Evolutionary conservation across 305 asterid genomes (phyloP).

Genomic region (Lippia alba): DNA sequence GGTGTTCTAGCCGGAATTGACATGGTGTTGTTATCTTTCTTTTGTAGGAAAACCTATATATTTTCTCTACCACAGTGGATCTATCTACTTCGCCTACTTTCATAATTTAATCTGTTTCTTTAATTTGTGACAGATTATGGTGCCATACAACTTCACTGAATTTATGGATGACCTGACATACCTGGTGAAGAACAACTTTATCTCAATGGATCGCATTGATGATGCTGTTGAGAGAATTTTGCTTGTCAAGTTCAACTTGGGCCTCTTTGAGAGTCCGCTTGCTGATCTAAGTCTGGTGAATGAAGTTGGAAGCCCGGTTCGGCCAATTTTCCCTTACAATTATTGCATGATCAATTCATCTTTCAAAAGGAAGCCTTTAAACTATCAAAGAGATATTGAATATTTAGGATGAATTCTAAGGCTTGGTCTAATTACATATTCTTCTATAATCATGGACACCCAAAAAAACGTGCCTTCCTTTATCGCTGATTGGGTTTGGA

Average conservation of each 20-base stretch:
- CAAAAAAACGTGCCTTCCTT: too few species aligned
- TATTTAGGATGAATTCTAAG: too few species aligned
- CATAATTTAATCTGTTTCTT: constrained; percentile 29
- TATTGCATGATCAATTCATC: background rate
- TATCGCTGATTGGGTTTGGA: too few species aligned
- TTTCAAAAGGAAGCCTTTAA: too few species aligned
- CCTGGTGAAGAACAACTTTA: constrained; percentile 67
- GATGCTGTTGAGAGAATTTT: constrained; percentile 88
- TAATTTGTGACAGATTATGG: constrained; percentile 67
- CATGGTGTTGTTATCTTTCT: constrained; percentile 56
- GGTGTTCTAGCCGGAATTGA: constrained; percentile 75
- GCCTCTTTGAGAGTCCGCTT: constrained; percentile 85
- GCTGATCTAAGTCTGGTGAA: constrained; percentile 81
- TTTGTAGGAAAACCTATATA: constrained; percentile 26
- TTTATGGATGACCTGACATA: constrained; percentile 78
- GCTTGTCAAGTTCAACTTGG: constrained; percentile 81
- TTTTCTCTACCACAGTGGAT: constrained; percentile 1
- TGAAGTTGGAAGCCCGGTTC: constrained; percentile 81
- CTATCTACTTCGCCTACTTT: background rate
- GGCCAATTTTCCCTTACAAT: background rate
- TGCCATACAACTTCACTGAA: constrained; percentile 78
- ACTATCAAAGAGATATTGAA: too few species aligned
- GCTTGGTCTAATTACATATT: too few species aligned
- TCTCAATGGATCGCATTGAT: constrained; percentile 74
- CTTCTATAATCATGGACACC: too few species aligned